Conservation (phyloP, 2,329 filamentous ascomycete species). For the Aureobasidium sp. region DNA sequence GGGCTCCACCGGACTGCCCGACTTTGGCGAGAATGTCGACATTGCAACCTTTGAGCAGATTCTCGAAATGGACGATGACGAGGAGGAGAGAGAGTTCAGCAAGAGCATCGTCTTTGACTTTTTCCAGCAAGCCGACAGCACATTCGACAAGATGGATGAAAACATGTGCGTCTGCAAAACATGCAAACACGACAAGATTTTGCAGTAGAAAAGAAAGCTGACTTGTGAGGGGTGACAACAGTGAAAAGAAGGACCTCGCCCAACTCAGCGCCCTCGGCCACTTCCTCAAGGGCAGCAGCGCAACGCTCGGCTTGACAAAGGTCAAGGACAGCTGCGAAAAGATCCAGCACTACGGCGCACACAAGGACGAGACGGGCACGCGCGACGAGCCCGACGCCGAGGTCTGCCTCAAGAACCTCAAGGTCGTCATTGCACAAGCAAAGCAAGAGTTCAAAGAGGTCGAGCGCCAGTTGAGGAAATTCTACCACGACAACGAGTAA, state of each 20-base stretch:
- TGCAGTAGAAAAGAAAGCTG: background rate
- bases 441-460: slow-evolving; percentile 72
- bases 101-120: slow-evolving; percentile 83
- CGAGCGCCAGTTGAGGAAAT: slow-evolving; percentile 61
- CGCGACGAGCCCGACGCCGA: slow-evolving; percentile 59
- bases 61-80: slow-evolving; percentile 94
- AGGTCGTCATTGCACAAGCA: slow-evolving; percentile 60
- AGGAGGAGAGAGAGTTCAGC: slow-evolving; percentile 79
- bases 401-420: slow-evolving; percentile 62
- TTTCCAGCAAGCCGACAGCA: slow-evolving; percentile 82
- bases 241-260: slow-evolving; percentile 60
- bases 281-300: slow-evolving; percentile 95
- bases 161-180: slow-evolving; percentile 83
- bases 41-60: slow-evolving; percentile 82
- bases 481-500: slow-evolving; percentile 54
- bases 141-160: slow-evolving; percentile 76
- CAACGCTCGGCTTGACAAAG: slow-evolving; percentile 83
- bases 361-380: slow-evolving; percentile 70
- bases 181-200: too few relatives aligned
- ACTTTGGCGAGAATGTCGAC: slow-evolving; percentile 73
- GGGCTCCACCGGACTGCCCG: slow-evolving; percentile 45
- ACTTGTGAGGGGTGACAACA: slow-evolving; percentile 33
- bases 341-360: slow-evolving; percentile 86
- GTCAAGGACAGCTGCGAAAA: slow-evolving; percentile 92
- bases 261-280: slow-evolving; percentile 79